Base-by-base conservation (phyloP, 208 protist genomes). In the Phytomonas francai region DNA sequence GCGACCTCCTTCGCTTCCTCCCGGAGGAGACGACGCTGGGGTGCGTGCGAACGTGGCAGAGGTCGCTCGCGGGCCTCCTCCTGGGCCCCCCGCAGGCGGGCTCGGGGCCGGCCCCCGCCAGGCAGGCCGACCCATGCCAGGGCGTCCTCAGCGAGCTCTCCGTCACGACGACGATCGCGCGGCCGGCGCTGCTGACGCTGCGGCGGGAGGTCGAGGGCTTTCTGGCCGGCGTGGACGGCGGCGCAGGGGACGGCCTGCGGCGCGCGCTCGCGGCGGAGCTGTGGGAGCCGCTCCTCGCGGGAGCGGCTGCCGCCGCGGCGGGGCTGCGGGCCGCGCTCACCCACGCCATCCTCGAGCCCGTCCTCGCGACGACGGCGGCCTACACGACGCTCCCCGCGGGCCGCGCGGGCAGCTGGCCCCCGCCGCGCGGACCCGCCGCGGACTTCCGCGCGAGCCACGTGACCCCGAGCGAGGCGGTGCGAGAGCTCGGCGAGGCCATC, bases 401-500 rank as follows among this genome's bases (percentile, higher is more conserved):
- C 80, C 54, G 68, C 6, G 57, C 16, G 30, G 42, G 39, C 39
- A 65, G 39, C 28, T 30, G 39, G n/a, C n/a, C n/a, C n/a, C 61
- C 3, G 32, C 32, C 6, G 39, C 8, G 33, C 6, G 9, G 45
- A n/a, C 28, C 69, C 16, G 65, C 63, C 9, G 42, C 56, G 19
- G 79, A 83, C 56, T 39, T 39, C 9, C 65, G 72, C 58, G 68
- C 71, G 22, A 74, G 76, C 22, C 77, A 86, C 36, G 68, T 71
- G 62, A 73, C 84, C 2, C 84, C 83, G 22, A 87, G 74, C 31
- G 68, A 70, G 29, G 61, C 81, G 14, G 78, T 94, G 59, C 81
- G 89, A 1, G 72, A 80, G 14, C 70, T 94, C 61, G 89, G 89
- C 4, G 89, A 94, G 63, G 82, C 80, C 31, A 84, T 94, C 63